Percentiles rank a stretch among this genome's conserved stretches.
phyloP scores from a whole-genome alignment of 306 rosid genomes.

The Lathyrus aphaca region DNA sequence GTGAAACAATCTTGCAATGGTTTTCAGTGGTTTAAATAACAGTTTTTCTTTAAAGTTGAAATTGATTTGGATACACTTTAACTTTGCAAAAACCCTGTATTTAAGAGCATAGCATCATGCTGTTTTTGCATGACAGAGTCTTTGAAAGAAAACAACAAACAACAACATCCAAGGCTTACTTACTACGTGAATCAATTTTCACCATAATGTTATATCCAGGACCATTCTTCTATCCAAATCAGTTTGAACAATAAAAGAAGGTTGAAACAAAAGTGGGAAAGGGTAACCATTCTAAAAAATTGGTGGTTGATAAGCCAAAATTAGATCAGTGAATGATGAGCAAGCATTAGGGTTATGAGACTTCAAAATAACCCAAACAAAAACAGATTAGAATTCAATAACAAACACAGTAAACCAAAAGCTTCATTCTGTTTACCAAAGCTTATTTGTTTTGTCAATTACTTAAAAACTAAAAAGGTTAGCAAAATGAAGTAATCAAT shows the following conservation, averaged over 20 bases:
- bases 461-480: constrained; percentile 10
- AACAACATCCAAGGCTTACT: too few relatives aligned
- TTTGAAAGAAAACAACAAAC: constrained; percentile 9
- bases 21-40: not conserved
- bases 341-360: not conserved
- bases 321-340: constrained; percentile 7
- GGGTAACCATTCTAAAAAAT: constrained; percentile 4
- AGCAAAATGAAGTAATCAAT: not conserved
- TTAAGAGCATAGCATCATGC: not conserved
- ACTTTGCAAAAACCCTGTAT: not conserved
- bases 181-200: too few relatives aligned
- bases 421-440: not conserved
- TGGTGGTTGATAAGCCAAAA: not conserved
- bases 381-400: constrained; percentile 17
- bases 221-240: not conserved
- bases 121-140: constrained; percentile 17
- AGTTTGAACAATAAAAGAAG: constrained; percentile 8
- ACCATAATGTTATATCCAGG: too few relatives aligned
- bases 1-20: not conserved
- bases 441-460: not conserved
- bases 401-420: constrained; percentile 2
- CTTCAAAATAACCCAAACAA: not conserved
- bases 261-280: constrained; percentile 5
- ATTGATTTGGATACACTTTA: not conserved
- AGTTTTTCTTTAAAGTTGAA: not conserved